These are phyloP conservation scores for Coniochaeta sp. DNA, from an alignment of 2,329 filamentous ascomycete species.

Conservation along the genomic window DNA sequence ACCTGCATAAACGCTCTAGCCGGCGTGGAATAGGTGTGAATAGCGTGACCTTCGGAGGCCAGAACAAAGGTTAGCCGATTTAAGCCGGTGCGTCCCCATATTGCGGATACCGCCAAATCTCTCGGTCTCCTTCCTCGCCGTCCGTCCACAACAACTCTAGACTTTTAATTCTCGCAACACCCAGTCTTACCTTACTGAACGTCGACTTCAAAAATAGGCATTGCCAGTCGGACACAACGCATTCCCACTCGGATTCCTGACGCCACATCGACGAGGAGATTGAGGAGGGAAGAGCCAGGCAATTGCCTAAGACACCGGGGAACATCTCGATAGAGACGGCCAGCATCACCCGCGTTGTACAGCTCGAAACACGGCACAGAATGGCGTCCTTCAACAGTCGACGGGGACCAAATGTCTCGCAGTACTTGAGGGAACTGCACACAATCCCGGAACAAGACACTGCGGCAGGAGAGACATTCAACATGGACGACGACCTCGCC, in stretches of 20 bases:
- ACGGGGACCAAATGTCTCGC: slow-evolving; percentile 78
- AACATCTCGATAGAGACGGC: neutral
- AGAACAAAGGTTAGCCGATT: neutral
- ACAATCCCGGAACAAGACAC: slow-evolving; percentile 46
- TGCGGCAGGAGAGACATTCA: slow-evolving; percentile 34
- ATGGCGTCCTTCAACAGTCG: slow-evolving; percentile 74
- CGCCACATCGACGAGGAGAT: neutral
- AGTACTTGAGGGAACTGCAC: slow-evolving; percentile 84
- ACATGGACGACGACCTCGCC: slow-evolving; percentile 62
- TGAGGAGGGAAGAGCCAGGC: neutral
- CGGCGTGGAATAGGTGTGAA: neutral
- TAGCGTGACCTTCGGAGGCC: neutral
- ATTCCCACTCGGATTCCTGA: neutral
- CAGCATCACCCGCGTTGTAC: neutral
- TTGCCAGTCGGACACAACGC: neutral
- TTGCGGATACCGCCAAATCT: neutral
- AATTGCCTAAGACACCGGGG: neutral
- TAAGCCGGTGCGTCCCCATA: neutral
- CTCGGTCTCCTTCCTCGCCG: neutral
- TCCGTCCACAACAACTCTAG: neutral
- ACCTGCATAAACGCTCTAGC: neutral
- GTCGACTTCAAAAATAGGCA: neutral
- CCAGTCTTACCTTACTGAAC: neutral
- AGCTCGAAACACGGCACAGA: slow-evolving; percentile 6
- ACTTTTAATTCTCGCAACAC: neutral